Evolutionary conservation across 2,329 filamentous ascomycete genomes (phyloP).

Genomic region (Kalmusia sp.): DNA sequence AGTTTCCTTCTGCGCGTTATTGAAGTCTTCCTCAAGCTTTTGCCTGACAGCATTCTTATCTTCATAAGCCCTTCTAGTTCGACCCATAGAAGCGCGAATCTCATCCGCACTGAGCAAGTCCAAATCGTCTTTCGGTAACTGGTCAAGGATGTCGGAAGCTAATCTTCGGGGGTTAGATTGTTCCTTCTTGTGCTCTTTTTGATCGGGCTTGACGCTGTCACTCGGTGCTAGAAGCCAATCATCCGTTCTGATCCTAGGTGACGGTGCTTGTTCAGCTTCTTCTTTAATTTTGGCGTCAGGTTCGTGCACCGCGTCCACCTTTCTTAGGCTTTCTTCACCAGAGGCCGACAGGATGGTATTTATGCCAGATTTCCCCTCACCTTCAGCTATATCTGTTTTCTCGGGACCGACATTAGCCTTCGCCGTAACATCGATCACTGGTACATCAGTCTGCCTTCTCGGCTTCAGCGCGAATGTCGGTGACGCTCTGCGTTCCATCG

Average conservation of each 20-base stretch:
- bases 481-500: conserved; percentile 19
- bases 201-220: neutral
- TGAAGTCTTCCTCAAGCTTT: conserved; percentile 39
- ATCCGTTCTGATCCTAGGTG: conserved; percentile 1
- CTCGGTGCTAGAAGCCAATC: neutral
- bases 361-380: neutral
- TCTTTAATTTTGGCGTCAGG: no score
- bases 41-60: conserved; percentile 25
- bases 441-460: conserved; percentile 5
- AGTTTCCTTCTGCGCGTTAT: conserved; percentile 15
- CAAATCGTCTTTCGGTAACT: conserved; percentile 47
- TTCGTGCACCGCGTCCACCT: no score
- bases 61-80: conserved; percentile 20
- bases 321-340: no score
- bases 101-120: conserved; percentile 51
- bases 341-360: no score
- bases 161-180: conserved; percentile 11
- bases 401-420: neutral
- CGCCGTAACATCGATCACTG: conserved; percentile 4
- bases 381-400: neutral
- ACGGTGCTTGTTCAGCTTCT: neutral
- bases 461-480: neutral
- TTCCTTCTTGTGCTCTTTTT: neutral
- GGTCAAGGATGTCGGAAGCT: conserved; percentile 37
- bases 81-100: conserved; percentile 53